phyloP scores from a whole-genome alignment of 345 rosid genomes.

The Eucalyptus regnans region DNA sequence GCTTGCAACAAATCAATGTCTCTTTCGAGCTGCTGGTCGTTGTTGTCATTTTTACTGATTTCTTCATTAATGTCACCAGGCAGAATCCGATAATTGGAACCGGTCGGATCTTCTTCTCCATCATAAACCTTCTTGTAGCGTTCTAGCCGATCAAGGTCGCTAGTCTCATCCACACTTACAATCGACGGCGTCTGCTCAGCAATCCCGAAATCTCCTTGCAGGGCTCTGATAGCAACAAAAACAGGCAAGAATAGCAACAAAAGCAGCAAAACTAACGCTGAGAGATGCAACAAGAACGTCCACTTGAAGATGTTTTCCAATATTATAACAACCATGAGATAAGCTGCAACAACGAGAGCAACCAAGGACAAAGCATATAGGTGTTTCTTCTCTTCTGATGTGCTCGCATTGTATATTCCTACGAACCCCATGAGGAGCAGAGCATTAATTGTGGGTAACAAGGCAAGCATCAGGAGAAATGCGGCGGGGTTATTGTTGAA shows the following conservation, averaged over 20 bases:
- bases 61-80: neutral
- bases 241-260: conserved; percentile 29
- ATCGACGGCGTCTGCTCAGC: neutral
- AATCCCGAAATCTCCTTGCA: neutral
- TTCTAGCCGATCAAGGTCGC: neutral
- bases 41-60: neutral
- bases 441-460: conserved; percentile 16
- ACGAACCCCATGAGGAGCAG: conserved; percentile 42
- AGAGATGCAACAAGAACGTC: neutral
- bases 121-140: neutral
- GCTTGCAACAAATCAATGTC: conserved; percentile 25
- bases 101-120: neutral
- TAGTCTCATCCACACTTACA: neutral
- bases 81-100: neutral
- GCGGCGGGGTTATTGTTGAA: conserved; percentile 16
- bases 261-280: conserved; percentile 14
- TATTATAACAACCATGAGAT: conserved; percentile 25
- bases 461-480: conserved; percentile 27
- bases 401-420: conserved; percentile 3
- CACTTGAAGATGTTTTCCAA: conserved; percentile 16
- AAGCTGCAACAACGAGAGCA: conserved; percentile 28
- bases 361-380: conserved; percentile 26
- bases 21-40: neutral
- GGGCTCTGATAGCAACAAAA: conserved; percentile 12
- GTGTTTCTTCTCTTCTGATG: conserved; percentile 24